These are phyloP conservation scores for Batrachochytrium dendrobatidis DNA, from an alignment of 371 early-diverging fungal genomes.

Conservation along the genomic window DNA sequence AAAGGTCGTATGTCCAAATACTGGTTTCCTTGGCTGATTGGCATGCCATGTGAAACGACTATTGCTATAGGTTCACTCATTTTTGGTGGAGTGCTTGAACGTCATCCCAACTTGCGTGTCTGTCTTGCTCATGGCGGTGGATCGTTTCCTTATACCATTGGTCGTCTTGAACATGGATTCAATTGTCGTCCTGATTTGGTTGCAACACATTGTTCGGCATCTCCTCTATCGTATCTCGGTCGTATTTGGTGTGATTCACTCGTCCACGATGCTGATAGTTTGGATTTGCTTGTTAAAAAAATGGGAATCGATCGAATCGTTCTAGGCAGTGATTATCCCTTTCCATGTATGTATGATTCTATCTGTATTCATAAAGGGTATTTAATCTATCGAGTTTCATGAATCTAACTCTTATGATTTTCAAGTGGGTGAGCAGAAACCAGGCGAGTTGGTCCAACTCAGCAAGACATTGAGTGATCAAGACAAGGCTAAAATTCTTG, in stretches of 20 bases:
- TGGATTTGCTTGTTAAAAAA: constrained; percentile 54
- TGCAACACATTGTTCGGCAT: constrained; percentile 44
- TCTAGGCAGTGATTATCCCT: constrained; percentile 64
- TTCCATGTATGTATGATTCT: constrained; percentile 35
- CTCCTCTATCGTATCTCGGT: constrained; percentile 47
- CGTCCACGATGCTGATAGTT: constrained; percentile 62
- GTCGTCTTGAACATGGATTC: constrained; percentile 62
- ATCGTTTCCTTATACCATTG: constrained; percentile 58
- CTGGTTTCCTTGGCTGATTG: constrained; percentile 71
- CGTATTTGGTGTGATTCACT: constrained; percentile 60
- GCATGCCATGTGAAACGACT: constrained; percentile 68
- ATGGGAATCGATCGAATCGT: constrained; percentile 56
- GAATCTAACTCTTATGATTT: neutral
- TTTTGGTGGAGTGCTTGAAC: constrained; percentile 61
- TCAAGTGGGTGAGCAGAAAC: constrained; percentile 54
- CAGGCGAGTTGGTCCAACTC: constrained; percentile 54
- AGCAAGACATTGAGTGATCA: constrained; percentile 45
- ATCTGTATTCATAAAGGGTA: neutral
- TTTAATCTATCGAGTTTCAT: too few species aligned
- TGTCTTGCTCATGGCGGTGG: constrained; percentile 70
- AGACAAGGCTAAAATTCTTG: constrained; percentile 48
- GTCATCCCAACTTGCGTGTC: constrained; percentile 53
- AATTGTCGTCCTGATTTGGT: constrained; percentile 60
- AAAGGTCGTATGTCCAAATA: constrained; percentile 57
- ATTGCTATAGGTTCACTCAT: constrained; percentile 58